Evolutionary conservation across 1,139 yeast genomes (phyloP), one percentile per base, ranked within the genome.

Genomic region (Sugiyamaella xylanicola): DNA sequence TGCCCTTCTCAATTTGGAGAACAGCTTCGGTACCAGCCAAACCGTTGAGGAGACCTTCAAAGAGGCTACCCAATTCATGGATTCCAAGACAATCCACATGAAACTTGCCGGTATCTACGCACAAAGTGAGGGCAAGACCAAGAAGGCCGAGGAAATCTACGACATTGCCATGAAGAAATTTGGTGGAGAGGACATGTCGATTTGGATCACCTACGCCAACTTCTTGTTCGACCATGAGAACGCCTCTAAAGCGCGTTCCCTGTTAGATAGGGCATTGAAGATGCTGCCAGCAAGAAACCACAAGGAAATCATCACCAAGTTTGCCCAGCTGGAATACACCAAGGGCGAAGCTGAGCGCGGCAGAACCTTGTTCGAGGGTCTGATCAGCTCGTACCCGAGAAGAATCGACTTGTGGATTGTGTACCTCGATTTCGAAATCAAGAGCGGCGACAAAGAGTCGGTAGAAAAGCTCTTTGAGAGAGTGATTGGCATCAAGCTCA

Each of bases 331-430:
- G 54, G 98, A 93, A 73, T 93, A 86, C 69, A 71, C 80, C 62
- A 83, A 85, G 69, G 98, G 98, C 63, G 96, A 90, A 63, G 77
- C 89, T 9, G 99, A 93, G 73, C 95, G 93, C 71, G 99, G 96
- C 55, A 84, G 98, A 72, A 88, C 97, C 1, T 78, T 93, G 64
- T 90, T 92, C 67, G 98, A 93, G 76, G 98, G 97, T 52, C 81
- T 93, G 60, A 74, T 93, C 56, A 82, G 95, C 35, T 95, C 91
- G 68, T 95, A 89, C 51, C 95, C 97, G 58, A 90, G 90, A 77
- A 83, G 96, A 73, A 83, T 89, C 58, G 99, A 93, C 72, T 74
- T 93, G 63, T 93, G 98, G 98, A 91, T 87, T 68, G 95, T 92
- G 46, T 91, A 91, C 72, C 81, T 92, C 62, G 99, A 93, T 72